A percentile compares a stretch with the other conserved stretches of the same genome.
These are phyloP conservation scores for Daldinia childiae DNA, from an alignment of 495 filamentous ascomycete species.

Conservation along the genomic window DNA sequence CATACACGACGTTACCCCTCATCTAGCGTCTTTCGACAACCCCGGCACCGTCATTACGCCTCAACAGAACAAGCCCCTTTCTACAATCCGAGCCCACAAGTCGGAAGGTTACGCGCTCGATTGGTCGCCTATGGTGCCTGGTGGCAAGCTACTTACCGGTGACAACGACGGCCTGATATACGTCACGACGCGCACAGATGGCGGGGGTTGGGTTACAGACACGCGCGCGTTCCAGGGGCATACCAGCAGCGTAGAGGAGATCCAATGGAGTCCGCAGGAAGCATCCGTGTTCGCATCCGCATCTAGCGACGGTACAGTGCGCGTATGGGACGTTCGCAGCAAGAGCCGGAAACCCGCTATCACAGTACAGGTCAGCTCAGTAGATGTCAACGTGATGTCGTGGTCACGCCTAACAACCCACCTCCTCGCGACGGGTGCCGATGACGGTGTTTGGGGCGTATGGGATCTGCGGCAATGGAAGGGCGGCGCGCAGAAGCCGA, in stretches of 20 bases:
- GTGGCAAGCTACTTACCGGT: slow-evolving; percentile 88
- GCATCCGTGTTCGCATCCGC: slow-evolving; percentile 91
- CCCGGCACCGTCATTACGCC: slow-evolving; percentile 83
- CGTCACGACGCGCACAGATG: slow-evolving; percentile 81
- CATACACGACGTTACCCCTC: slow-evolving; percentile 91
- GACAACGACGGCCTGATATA: slow-evolving; percentile 92
- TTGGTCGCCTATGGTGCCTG: slow-evolving; percentile 80
- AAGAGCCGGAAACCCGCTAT: slow-evolving; percentile 86
- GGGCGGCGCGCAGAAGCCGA: slow-evolving; percentile 59
- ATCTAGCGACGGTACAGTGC: slow-evolving; percentile 91
- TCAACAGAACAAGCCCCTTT: slow-evolving; percentile 83
- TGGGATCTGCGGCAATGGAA: slow-evolving; percentile 98
- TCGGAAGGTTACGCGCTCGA: slow-evolving; percentile 93
- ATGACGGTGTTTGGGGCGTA: slow-evolving; percentile 93
- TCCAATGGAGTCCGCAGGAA: slow-evolving; percentile 96
- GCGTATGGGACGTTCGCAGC: slow-evolving; percentile 92
- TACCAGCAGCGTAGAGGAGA: slow-evolving; percentile 85
- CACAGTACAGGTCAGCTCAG: slow-evolving; percentile 81
- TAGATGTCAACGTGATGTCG: slow-evolving; percentile 94
- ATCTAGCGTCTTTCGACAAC: slow-evolving; percentile 85
- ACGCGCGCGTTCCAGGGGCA: slow-evolving; percentile 83
- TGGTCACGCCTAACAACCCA: slow-evolving; percentile 89
- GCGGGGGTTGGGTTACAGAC: slow-evolving; percentile 87
- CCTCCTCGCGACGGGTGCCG: slow-evolving; percentile 89
- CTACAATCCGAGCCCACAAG: slow-evolving; percentile 89